Base-by-base conservation (phyloP, 2,329 filamentous ascomycete genomes). In the Phyllosticta citriasiana region DNA sequence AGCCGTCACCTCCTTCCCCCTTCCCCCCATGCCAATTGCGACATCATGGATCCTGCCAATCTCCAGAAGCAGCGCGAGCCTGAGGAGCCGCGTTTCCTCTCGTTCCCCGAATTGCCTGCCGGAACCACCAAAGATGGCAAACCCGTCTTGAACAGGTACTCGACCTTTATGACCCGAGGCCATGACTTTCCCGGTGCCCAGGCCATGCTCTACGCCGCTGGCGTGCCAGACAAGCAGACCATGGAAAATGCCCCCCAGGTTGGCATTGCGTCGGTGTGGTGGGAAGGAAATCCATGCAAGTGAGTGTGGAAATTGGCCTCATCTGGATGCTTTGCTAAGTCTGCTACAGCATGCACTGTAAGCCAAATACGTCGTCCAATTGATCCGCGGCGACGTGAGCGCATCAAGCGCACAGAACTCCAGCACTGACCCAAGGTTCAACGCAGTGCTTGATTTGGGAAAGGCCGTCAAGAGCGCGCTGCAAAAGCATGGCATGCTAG, bases 211-310 rank as follows among this genome's bases (percentile, higher is more conserved):
- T 97, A 96, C 75, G 92, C 89, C 14, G 91, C 93, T 8, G 93
- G 93, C 25, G 88, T 97, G 35, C 89, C 91, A 1, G 84, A 91
- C 70, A 82, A 85, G 68, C 80, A 94, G 61, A 85, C 87, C 69
- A 96, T 97, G 89, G 92, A 93, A 76, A 93, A 83, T 62, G 88
- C 88, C 59, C 90, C 93, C 12, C 93, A 97, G 65, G 89, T 97
- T 26, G 93, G 93, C 62, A 85, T 97, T 70, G 88, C 91, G 7
- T 91, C 88, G 4, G 89, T 97, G 4, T 97, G 92, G 92, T 97
- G 92, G 92, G 91, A 97, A 76, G 93, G 93, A 27, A 97, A 97
- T 72, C 90, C 93, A 47, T 97, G 92, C 84, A 96, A 96, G 87
- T 89, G 75, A 77, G 86, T 81, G 33, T 19, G 22, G 57, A 56